Percentiles rank a stretch among this genome's conserved stretches.
These are phyloP conservation scores for Verbascum thapsus DNA, from an alignment of 257 asterid genomes.

Conservation along the genomic window DNA sequence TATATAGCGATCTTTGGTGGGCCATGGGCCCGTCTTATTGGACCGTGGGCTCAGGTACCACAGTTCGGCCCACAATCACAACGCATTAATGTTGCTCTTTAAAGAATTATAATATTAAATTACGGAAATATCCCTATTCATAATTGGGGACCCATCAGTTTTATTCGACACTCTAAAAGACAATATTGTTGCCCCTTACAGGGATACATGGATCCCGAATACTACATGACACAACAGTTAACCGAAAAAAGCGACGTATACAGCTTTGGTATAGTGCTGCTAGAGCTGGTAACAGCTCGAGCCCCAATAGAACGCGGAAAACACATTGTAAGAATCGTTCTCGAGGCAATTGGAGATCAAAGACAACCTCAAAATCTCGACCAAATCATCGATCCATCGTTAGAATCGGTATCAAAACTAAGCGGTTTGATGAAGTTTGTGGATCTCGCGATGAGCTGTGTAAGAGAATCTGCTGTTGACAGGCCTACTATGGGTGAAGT, in stretches of 20 bases:
- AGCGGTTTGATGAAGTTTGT: slow-evolving; percentile 49
- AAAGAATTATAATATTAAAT: no score
- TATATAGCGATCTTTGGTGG: no score
- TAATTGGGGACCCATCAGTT: no score
- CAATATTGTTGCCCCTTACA: slow-evolving; percentile 25
- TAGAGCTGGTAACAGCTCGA: slow-evolving; percentile 66
- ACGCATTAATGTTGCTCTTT: no score
- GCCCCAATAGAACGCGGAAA: slow-evolving; percentile 79
- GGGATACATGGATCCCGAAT: slow-evolving; percentile 96
- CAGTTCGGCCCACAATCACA: no score
- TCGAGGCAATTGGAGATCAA: slow-evolving; percentile 44
- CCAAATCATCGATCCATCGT: slow-evolving; percentile 52
- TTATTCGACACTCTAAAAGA: neutral
- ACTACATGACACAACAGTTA: slow-evolving; percentile 84
- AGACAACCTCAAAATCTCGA: slow-evolving; percentile 34
- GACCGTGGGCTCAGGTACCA: no score
- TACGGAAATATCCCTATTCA: no score
- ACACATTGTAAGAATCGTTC: slow-evolving; percentile 68
- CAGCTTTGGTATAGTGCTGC: slow-evolving; percentile 76
- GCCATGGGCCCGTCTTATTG: no score
- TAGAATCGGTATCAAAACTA: slow-evolving; percentile 44
- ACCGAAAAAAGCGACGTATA: slow-evolving; percentile 87
- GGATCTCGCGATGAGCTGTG: slow-evolving; percentile 75
- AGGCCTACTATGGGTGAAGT: slow-evolving; percentile 86
- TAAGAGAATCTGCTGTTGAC: slow-evolving; percentile 56